Percentiles rank a stretch among this genome's conserved stretches.
Conservation (phyloP, 2,329 filamentous ascomycete genomes). For the Xenosphaeropsis pyriputrescens region DNA sequence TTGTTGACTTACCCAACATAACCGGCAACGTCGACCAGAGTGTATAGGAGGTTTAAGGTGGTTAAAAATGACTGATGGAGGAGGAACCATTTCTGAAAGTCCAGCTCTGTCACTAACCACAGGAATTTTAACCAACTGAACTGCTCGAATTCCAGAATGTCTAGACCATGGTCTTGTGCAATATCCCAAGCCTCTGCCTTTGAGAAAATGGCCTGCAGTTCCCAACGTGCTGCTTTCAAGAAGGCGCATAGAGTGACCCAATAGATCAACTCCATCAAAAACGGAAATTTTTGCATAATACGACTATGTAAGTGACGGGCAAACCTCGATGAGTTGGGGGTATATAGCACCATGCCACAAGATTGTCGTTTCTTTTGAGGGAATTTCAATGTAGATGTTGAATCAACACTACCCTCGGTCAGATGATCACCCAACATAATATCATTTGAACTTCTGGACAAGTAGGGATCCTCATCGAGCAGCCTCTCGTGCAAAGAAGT, state of each 20-base stretch:
- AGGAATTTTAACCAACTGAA: conserved; percentile 31
- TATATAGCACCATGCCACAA: conserved; percentile 33
- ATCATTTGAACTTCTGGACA: conserved; percentile 16
- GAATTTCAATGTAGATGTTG: conserved; percentile 13
- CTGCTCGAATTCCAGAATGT: conserved; percentile 39
- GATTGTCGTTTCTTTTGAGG: conserved; percentile 33
- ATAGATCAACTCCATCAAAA: conserved; percentile 53
- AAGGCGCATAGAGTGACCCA: conserved; percentile 36
- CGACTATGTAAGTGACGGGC: conserved; percentile 42
- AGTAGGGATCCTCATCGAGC: conserved; percentile 13
- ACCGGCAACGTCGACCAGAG: conserved; percentile 43
- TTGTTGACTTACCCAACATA: conserved; percentile 32
- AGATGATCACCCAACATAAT: conserved; percentile 13
- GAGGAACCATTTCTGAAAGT: conserved; percentile 42
- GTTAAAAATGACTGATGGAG: conserved; percentile 36
- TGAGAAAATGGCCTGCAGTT: conserved; percentile 18
- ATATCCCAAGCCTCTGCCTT: conserved; percentile 33
- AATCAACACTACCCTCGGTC: conserved; percentile 8
- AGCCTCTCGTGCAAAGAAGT: conserved; percentile 5
- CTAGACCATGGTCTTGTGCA: conserved; percentile 37
- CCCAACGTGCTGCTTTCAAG: conserved; percentile 14
- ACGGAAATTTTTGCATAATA: conserved; percentile 50
- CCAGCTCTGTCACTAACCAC: conserved; percentile 34
- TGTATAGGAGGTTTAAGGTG: conserved; percentile 41
- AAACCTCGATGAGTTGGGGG: conserved; percentile 47